Base-by-base conservation (phyloP, 177 flowering plant genomes). In the Vitis hybrid region DNA sequence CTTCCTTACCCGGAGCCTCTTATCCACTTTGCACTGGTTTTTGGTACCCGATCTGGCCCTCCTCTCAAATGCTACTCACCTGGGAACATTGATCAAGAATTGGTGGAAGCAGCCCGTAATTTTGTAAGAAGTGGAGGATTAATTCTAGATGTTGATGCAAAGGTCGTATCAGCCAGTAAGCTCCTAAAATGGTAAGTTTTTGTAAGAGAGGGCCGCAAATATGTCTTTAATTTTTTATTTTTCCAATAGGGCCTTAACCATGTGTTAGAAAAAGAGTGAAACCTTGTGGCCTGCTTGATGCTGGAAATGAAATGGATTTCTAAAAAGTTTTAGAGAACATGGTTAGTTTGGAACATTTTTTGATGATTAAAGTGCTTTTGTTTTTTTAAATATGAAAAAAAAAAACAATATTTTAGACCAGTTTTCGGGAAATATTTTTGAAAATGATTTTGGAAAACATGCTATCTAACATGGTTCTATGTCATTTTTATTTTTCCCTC, bases 21-120 rank as follows among this genome's bases (percentile, higher is more conserved):
- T 12, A 78, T 87, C 73, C 97, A 93, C 74, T 93, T 93, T 74
- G 91, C 95, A 3, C 76, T 93, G 61, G 93, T 86, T 63, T 76
- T 63, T 73, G 98, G 97, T 29, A 77, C 69, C 56, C 87, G 89
- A 74, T 88, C 94, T 63, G 91, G 94, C 39, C 98, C 98, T 64
- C 85, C 88, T 66, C 90, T 93, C 58, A 83, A 90, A 34, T 91
- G 92, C 81, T 93, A 85, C 81, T 91, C 97, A 29, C 90, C 92
- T 50, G 86, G 83, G 39, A 67, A 87, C 68, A 86, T 91, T 74
- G 98, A 93, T 56, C 79, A 83, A 74, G 98, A 93, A 71, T 71
- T 93, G 78, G 70, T 74, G 81, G 92, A 88, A 51, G 88, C 97
- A 51, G 95, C 94, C 10, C 79, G 77, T 34, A 68, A 77, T 74